Conservation (phyloP, 1,284 basidiomycete species). For the Leccinum huronense region DNA sequence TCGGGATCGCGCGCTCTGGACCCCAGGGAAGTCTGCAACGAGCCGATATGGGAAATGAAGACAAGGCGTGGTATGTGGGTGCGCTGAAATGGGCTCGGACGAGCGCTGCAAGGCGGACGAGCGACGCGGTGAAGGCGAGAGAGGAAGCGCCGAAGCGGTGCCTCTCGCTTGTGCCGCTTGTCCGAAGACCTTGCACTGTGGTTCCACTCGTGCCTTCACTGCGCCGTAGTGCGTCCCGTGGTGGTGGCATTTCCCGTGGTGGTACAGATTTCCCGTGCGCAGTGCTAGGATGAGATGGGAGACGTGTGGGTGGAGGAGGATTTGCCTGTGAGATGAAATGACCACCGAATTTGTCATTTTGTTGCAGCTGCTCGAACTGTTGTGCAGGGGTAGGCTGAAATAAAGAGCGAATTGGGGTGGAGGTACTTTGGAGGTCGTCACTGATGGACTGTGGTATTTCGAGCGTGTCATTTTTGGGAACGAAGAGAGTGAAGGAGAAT, state of each 20-base stretch:
- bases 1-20: too few species aligned
- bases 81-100: too few species aligned
- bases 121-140: too few species aligned
- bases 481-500: constrained; percentile 44
- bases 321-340: constrained; percentile 37
- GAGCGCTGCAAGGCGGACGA: too few species aligned
- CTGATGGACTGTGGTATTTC: constrained; percentile 41
- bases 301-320: constrained; percentile 39
- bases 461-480: constrained; percentile 39
- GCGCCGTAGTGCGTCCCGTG: constrained; percentile 14
- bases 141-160: too few species aligned
- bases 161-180: too few species aligned
- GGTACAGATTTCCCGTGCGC: constrained; percentile 33
- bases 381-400: constrained; percentile 62
- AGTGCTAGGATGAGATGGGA: constrained; percentile 44
- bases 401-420: constrained; percentile 38
- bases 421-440: constrained; percentile 42
- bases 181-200: too few species aligned
- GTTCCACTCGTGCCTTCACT: too few species aligned
- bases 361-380: constrained; percentile 51
- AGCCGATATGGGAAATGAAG: too few species aligned
- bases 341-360: constrained; percentile 33
- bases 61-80: too few species aligned
- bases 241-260: constrained; percentile 35
- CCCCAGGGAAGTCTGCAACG: too few species aligned